A percentile compares a stretch with the other conserved stretches of the same genome.
phyloP scores from a whole-genome alignment of 2,329 filamentous ascomycete genomes.

The Talaromyces sp. region DNA sequence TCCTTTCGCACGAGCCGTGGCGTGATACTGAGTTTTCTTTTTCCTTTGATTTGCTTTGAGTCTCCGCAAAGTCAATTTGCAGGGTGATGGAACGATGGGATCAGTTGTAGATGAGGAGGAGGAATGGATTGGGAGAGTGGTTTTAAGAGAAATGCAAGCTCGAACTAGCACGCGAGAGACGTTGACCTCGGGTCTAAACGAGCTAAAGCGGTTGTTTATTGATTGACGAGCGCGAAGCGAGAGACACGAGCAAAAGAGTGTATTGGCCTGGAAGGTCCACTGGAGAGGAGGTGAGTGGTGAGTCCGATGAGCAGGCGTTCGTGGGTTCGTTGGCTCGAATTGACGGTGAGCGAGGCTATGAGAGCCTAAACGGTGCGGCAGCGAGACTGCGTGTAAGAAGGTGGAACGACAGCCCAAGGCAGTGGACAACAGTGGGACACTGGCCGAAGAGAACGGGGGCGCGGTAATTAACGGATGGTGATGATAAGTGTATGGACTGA shows the following conservation, averaged over 20 bases:
- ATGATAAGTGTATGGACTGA: background rate
- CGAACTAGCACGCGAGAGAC: slow-evolving; percentile 2
- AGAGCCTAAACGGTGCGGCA: slow-evolving; percentile 10
- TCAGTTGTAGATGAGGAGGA: background rate
- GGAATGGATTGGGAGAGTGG: background rate
- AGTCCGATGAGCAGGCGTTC: slow-evolving; percentile 12
- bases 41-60: background rate
- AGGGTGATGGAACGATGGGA: background rate
- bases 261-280: slow-evolving; percentile 19
- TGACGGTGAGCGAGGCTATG: slow-evolving; percentile 17
- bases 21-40: background rate
- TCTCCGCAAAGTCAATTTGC: slow-evolving; percentile 15
- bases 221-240: slow-evolving; percentile 12
- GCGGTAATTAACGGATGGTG: slow-evolving; percentile 14
- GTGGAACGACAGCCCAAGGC: slow-evolving; percentile 9
- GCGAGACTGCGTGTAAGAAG: slow-evolving; percentile 7
- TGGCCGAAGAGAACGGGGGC: slow-evolving; percentile 2
- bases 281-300: slow-evolving; percentile 9
- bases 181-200: background rate
- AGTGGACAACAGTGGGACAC: slow-evolving; percentile 10
- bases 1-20: slow-evolving; percentile 6
- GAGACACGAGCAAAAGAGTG: slow-evolving; percentile 13
- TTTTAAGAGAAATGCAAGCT: background rate
- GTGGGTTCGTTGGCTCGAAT: slow-evolving; percentile 9
- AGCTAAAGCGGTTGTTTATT: slow-evolving; percentile 5